Conservation (phyloP, 176 grass and related monocot species). For the Juncus effusus region DNA sequence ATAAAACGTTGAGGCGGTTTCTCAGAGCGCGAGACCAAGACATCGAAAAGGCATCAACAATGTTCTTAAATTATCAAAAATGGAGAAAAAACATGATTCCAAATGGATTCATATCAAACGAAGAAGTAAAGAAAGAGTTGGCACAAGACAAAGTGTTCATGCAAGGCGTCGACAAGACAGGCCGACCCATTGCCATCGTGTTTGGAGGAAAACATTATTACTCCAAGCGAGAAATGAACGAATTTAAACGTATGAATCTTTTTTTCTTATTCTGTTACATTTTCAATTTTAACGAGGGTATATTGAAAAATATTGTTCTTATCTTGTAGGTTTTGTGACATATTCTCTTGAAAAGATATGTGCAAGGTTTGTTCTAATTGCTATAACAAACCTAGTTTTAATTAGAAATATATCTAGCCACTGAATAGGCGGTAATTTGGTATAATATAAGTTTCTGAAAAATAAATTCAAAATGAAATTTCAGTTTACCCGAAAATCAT, state of each 20-base stretch:
- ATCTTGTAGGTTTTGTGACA: constrained; percentile 27
- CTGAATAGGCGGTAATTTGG: too few relatives aligned
- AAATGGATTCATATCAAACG: constrained; percentile 31
- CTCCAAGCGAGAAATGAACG: constrained; percentile 40
- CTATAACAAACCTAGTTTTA: constrained; percentile 10
- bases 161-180: constrained; percentile 48
- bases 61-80: constrained; percentile 54
- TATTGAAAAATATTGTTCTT: constrained; percentile 2
- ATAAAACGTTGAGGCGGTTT: constrained; percentile 50
- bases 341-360: constrained; percentile 47
- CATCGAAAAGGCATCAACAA: constrained; percentile 47
- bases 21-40: constrained; percentile 43
- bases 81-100: constrained; percentile 61
- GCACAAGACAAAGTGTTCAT: constrained; percentile 43
- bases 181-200: constrained; percentile 36
- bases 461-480: constrained; percentile 8
- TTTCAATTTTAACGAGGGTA: neutral
- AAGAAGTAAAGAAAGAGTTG: constrained; percentile 47
- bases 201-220: constrained; percentile 44
- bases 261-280: neutral
- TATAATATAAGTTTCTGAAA: neutral
- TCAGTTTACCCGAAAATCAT: constrained; percentile 37
- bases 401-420: neutral
- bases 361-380: constrained; percentile 11
- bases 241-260: constrained; percentile 48